Percentiles rank a stretch among this genome's conserved stretches.
phyloP scores from a whole-genome alignment of 768 basidiomycete genomes.

The Phaeolepiota aurea region DNA sequence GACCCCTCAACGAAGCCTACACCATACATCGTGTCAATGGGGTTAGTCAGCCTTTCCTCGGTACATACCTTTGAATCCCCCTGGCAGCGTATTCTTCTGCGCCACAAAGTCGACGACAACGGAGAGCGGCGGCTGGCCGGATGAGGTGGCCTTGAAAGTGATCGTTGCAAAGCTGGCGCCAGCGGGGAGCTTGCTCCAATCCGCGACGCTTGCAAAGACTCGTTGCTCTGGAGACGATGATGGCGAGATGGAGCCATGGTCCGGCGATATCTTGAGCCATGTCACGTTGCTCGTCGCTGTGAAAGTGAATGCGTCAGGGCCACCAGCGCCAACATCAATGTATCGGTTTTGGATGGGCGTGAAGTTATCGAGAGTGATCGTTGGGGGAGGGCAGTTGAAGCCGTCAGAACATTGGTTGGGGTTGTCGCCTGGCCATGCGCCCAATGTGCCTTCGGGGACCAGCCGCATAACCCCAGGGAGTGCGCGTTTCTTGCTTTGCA shows the following conservation, averaged over 20 bases:
- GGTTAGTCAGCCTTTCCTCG: too few species aligned
- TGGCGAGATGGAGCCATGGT: constrained; percentile 41
- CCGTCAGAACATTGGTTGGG: constrained; percentile 41
- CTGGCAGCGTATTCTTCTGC: constrained; percentile 27
- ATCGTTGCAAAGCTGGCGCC: constrained; percentile 29
- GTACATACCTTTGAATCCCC: constrained; percentile 43
- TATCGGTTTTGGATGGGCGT: constrained; percentile 43
- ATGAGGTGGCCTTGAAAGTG: constrained; percentile 37
- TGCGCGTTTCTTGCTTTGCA: constrained; percentile 47
- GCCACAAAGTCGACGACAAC: constrained; percentile 26
- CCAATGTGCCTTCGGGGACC: constrained; percentile 48
- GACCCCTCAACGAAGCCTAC: constrained; percentile 56
- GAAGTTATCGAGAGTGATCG: constrained; percentile 48
- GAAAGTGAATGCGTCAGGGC: constrained; percentile 49
- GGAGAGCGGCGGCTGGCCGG: constrained; percentile 24
- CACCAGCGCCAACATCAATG: constrained; percentile 56
- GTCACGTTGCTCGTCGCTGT: constrained; percentile 36
- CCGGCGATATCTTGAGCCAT: constrained; percentile 43
- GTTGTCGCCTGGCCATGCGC: constrained; percentile 69
- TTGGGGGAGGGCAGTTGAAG: constrained; percentile 42
- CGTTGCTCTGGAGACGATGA: constrained; percentile 35
- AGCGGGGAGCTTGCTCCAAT: constrained; percentile 44
- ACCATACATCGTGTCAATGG: too few species aligned
- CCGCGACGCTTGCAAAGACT: constrained; percentile 41
- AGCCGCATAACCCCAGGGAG: constrained; percentile 59